Percentiles rank a stretch among this genome's conserved stretches.
phyloP scores from a whole-genome alignment of 441 rosid genomes.

The Gossypium trilobum region DNA sequence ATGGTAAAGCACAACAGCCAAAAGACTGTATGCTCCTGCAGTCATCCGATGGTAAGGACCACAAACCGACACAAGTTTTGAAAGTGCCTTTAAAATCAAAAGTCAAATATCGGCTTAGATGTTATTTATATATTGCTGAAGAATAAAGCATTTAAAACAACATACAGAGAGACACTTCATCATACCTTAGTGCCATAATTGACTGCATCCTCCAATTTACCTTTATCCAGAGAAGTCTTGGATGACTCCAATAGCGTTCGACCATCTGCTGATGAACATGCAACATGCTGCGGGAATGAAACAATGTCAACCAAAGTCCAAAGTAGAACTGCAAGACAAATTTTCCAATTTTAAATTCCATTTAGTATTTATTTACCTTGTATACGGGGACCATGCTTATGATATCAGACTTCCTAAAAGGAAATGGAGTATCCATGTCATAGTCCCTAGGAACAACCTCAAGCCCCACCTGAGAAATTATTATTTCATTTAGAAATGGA shows the following conservation, averaged over 20 bases:
- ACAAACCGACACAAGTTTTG: conserved; percentile 67
- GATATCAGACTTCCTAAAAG: conserved; percentile 60
- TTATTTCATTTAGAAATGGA: conserved; percentile 23
- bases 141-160: background rate
- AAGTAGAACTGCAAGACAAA: conserved; percentile 8
- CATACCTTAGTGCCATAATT: conserved; percentile 63
- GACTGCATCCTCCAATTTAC: conserved; percentile 82
- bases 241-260: conserved; percentile 72
- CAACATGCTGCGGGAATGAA: conserved; percentile 50
- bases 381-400: conserved; percentile 76
- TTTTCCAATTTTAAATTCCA: conserved; percentile 4
- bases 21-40: conserved; percentile 76
- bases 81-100: conserved; percentile 57
- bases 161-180: conserved; percentile 4
- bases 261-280: conserved; percentile 79
- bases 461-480: conserved; percentile 56
- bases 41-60: conserved; percentile 89
- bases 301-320: conserved; percentile 21
- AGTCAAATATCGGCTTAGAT: conserved; percentile 19
- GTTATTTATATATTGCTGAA: background rate
- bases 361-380: conserved; percentile 36
- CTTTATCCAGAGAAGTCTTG: conserved; percentile 75
- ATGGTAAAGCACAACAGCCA: conserved; percentile 78
- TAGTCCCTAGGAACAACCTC: conserved; percentile 78
- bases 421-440: conserved; percentile 55